A percentile compares a stretch with the other conserved stretches of the same genome.
phyloP scores from a whole-genome alignment of 2,329 filamentous ascomycete genomes.

The Stenocarpella maydis region DNA sequence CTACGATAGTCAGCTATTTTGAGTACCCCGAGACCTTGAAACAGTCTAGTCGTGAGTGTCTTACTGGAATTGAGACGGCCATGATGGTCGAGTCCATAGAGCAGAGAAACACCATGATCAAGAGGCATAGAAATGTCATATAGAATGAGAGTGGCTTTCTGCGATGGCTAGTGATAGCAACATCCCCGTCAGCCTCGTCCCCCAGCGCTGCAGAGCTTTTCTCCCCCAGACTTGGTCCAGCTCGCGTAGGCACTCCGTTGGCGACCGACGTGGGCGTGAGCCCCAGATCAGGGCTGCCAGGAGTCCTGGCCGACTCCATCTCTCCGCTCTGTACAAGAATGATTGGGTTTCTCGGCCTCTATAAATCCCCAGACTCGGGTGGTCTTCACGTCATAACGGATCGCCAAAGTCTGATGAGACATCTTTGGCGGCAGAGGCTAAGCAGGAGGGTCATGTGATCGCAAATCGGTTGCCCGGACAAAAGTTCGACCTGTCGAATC shows the following conservation, averaged over 20 bases:
- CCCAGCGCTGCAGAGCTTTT: not conserved
- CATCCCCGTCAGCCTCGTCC: not conserved
- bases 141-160: slow-evolving; percentile 23
- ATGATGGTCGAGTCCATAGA: slow-evolving; percentile 26
- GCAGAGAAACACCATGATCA: slow-evolving; percentile 25
- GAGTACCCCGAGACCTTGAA: not conserved
- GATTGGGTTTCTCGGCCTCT: not conserved
- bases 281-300: not conserved
- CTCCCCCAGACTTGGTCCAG: not conserved
- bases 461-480: not conserved
- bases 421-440: not conserved
- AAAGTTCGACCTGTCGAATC: not conserved
- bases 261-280: not conserved
- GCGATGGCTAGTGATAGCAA: not conserved
- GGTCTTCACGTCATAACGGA: not conserved
- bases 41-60: not conserved
- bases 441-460: not conserved
- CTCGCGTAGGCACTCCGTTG: not conserved
- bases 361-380: not conserved
- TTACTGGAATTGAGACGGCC: slow-evolving; percentile 25
- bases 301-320: not conserved
- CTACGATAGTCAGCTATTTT: not conserved
- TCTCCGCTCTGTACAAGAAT: no score
- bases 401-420: not conserved
- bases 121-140: slow-evolving; percentile 6